phyloP scores from a whole-genome alignment of 163 green algal genomes.

The Scenedesmus sp. region DNA sequence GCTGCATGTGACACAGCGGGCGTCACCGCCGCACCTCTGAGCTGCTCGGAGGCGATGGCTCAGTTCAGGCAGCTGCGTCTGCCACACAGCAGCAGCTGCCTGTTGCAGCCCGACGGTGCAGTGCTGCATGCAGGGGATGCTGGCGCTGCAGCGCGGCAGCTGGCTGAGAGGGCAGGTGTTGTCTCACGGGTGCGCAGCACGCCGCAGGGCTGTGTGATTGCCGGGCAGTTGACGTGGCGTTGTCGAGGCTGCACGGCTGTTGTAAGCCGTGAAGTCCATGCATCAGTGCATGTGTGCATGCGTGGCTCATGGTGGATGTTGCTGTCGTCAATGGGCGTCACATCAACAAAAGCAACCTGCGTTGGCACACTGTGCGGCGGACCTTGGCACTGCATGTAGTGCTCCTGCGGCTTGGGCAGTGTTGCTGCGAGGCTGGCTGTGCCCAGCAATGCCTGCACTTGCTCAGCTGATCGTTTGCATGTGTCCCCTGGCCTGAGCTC shows the following conservation, averaged over 20 bases:
- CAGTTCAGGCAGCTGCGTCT: conserved; percentile 39
- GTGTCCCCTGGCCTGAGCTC: background rate
- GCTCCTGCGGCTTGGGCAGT: too few species aligned
- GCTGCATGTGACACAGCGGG: conserved; percentile 22
- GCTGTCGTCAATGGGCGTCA: too few species aligned
- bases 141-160: background rate
- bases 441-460: too few species aligned
- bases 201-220: background rate
- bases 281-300: too few species aligned
- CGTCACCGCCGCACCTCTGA: background rate
- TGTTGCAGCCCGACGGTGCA: conserved; percentile 41
- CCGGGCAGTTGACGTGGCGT: background rate
- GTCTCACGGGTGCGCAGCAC: background rate
- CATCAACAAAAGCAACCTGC: too few species aligned
- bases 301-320: too few species aligned
- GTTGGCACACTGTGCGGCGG: too few species aligned
- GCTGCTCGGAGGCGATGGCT: background rate
- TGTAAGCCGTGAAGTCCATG: background rate
- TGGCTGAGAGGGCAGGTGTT: conserved; percentile 28
- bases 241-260: background rate
- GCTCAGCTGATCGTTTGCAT: too few species aligned
- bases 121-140: conserved; percentile 1
- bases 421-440: too few species aligned
- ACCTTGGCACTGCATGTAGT: too few species aligned
- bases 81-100: background rate